Conservation (phyloP, 257 asterid genomes). For the Parsonsia alboflavescens region DNA sequence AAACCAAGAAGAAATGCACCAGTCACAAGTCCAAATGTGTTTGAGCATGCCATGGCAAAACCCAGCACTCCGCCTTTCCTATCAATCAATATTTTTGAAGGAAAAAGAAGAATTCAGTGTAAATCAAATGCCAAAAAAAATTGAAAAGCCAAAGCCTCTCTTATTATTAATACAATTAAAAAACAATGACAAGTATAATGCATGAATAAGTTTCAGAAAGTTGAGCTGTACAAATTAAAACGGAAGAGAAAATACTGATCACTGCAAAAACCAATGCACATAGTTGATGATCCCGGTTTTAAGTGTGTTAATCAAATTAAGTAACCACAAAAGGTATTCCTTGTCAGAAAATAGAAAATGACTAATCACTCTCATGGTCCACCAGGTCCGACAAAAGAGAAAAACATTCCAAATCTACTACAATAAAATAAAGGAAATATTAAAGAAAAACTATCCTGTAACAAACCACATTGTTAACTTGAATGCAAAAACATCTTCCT, state of each 20-base stretch:
- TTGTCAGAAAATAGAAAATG: neutral
- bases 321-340: neutral
- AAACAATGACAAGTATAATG: neutral
- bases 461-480: neutral
- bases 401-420: neutral
- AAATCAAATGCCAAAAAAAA: neutral
- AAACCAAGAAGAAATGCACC: conserved; percentile 99
- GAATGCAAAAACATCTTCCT: neutral
- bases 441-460: neutral
- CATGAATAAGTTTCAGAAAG: neutral
- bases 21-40: conserved; percentile 98
- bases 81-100: conserved; percentile 24
- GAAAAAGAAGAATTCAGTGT: conserved; percentile 9
- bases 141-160: neutral
- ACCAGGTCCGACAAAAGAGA: neutral
- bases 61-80: conserved; percentile 72
- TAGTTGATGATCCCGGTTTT: neutral
- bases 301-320: neutral
- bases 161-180: neutral
- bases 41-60: conserved; percentile 98
- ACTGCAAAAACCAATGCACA: neutral
- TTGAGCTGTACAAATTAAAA: neutral
- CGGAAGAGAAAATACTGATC: neutral
- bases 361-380: neutral
- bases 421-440: neutral